Conservation (phyloP, 306 rosid species). For the Cucurbita maxima region DNA sequence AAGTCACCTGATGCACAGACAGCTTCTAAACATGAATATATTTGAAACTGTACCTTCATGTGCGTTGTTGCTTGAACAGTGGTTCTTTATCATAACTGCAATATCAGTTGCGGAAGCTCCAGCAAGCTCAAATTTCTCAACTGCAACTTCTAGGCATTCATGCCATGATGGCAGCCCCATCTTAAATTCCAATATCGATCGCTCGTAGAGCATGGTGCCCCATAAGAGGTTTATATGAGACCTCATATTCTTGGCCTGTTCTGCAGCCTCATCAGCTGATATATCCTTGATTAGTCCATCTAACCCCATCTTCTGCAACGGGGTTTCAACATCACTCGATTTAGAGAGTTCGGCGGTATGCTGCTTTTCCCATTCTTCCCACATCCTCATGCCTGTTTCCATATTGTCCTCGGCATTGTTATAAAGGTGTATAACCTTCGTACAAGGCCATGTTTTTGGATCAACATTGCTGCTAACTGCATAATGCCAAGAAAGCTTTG, state of each 20-base stretch:
- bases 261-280: constrained; percentile 39
- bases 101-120: constrained; percentile 77
- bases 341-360: constrained; percentile 20
- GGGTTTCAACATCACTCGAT: constrained; percentile 20
- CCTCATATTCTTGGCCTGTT: constrained; percentile 46
- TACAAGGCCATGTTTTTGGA: constrained; percentile 34
- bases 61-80: constrained; percentile 50
- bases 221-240: constrained; percentile 68
- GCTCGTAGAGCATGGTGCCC: constrained; percentile 86
- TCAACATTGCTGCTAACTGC: constrained; percentile 44
- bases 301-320: constrained; percentile 34
- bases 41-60: constrained; percentile 32
- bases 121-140: constrained; percentile 70
- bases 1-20: neutral
- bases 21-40: neutral
- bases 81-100: constrained; percentile 72
- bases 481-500: constrained; percentile 72
- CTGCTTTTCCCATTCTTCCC: constrained; percentile 49
- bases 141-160: constrained; percentile 53
- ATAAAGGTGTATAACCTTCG: constrained; percentile 53
- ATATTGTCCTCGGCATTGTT: constrained; percentile 67
- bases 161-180: constrained; percentile 59
- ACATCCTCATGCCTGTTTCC: constrained; percentile 69
- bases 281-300: constrained; percentile 26
- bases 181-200: constrained; percentile 65